A percentile compares a stretch with the other conserved stretches of the same genome.
Conservation (phyloP, 2,329 filamentous ascomycete genomes). For the Penicillium corylophilum region DNA sequence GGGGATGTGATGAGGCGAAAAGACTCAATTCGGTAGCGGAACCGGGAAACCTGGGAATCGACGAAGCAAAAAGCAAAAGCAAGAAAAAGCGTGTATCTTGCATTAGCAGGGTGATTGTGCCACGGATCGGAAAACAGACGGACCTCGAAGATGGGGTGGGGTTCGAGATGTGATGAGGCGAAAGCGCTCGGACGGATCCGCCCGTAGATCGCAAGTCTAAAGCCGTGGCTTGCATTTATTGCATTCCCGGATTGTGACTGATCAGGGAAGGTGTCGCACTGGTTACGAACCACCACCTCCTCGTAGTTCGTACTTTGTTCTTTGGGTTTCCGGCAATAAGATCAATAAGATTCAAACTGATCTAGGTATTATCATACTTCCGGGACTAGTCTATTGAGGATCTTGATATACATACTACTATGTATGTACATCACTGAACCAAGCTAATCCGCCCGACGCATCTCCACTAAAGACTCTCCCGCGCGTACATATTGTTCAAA, state of each 20-base stretch:
- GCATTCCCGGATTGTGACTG: slow-evolving; percentile 6
- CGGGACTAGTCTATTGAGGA: too few relatives aligned
- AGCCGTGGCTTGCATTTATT: neutral
- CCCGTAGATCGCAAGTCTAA: neutral
- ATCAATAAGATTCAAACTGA: too few relatives aligned
- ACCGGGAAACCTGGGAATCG: neutral
- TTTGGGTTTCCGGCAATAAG: neutral
- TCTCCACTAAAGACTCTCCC: slow-evolving; percentile 39
- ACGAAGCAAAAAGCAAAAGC: neutral
- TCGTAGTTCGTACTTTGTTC: neutral
- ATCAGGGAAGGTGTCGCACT: neutral
- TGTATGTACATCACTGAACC: too few relatives aligned
- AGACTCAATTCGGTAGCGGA: slow-evolving; percentile 4
- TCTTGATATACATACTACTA: too few relatives aligned
- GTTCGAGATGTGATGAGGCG: neutral
- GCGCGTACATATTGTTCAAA: slow-evolving; percentile 36
- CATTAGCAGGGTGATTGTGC: neutral
- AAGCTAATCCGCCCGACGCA: slow-evolving; percentile 24
- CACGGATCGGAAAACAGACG: too few relatives aligned
- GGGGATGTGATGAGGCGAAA: slow-evolving; percentile 11
- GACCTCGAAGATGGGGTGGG: neutral
- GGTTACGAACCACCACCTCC: neutral
- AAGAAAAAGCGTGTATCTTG: neutral
- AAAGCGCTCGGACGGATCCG: neutral
- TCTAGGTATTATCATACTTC: too few relatives aligned